Percentiles rank a stretch among this genome's conserved stretches.
Conservation (phyloP, 2,329 filamentous ascomycete species). For the Fusarium scirpi region DNA sequence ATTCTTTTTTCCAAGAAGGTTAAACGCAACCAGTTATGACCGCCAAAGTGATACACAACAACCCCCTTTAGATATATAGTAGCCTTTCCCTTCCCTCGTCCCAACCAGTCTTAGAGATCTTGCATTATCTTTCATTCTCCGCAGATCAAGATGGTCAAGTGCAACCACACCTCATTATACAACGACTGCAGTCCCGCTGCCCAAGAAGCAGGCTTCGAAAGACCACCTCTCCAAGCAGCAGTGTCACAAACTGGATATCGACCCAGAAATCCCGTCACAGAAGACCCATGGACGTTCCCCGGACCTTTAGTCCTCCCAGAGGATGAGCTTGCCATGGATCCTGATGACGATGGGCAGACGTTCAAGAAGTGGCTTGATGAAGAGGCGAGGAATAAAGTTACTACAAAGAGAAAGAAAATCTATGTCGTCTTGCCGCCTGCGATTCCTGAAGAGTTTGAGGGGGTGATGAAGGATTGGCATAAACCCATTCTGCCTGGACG, state of each 20-base stretch:
- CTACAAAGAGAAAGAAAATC: constrained; percentile 58
- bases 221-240: constrained; percentile 23
- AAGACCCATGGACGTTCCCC: constrained; percentile 60
- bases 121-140: background rate
- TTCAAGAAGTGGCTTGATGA: constrained; percentile 62
- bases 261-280: constrained; percentile 24
- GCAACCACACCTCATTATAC: background rate
- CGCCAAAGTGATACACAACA: no score
- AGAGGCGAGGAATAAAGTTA: constrained; percentile 63
- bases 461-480: constrained; percentile 59
- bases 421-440: constrained; percentile 65
- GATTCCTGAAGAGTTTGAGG: constrained; percentile 50
- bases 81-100: no score
- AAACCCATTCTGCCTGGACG: constrained; percentile 41
- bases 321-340: constrained; percentile 68
- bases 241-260: constrained; percentile 41
- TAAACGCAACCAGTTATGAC: no score
- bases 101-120: rapidly evolving
- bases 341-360: constrained; percentile 63
- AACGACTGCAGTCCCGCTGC: constrained; percentile 31
- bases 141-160: background rate
- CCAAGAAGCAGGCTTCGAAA: constrained; percentile 22
- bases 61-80: no score
- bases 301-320: constrained; percentile 69
- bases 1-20: no score